These are phyloP conservation scores for Candida krabiensis DNA, from an alignment of 805 yeast species.

Conservation along the genomic window DNA sequence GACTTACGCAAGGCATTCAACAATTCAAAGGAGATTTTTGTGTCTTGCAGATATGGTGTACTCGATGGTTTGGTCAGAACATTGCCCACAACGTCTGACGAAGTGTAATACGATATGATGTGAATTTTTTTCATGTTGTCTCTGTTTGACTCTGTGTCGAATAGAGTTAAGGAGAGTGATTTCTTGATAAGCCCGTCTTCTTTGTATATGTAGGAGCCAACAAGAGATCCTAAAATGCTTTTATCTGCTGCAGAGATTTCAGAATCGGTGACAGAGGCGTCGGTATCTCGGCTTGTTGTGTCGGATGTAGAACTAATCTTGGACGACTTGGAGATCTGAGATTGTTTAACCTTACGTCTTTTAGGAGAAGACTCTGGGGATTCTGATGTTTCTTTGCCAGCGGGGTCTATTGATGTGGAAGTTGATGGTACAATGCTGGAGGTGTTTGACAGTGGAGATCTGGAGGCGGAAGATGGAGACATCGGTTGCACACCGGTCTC, in stretches of 20 bases:
- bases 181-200: conserved; percentile 79
- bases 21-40: conserved; percentile 46
- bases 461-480: neutral
- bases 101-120: conserved; percentile 74
- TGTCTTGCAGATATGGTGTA: conserved; percentile 47
- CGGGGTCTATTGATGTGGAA: neutral
- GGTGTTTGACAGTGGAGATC: neutral
- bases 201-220: conserved; percentile 62
- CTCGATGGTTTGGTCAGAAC: conserved; percentile 58
- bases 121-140: conserved; percentile 48
- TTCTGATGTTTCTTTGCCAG: neutral
- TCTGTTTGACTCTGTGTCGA: conserved; percentile 20
- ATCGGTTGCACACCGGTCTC: neutral
- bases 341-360: conserved; percentile 4
- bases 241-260: conserved; percentile 21
- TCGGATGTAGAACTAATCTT: neutral
- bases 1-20: conserved; percentile 58
- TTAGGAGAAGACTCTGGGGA: neutral
- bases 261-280: neutral
- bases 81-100: conserved; percentile 67
- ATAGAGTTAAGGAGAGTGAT: conserved; percentile 67
- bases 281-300: neutral
- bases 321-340: neutral
- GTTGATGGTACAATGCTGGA: neutral
- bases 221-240: conserved; percentile 54